Base-by-base conservation (phyloP, 306 rosid genomes). In the Luffa acutangula region DNA sequence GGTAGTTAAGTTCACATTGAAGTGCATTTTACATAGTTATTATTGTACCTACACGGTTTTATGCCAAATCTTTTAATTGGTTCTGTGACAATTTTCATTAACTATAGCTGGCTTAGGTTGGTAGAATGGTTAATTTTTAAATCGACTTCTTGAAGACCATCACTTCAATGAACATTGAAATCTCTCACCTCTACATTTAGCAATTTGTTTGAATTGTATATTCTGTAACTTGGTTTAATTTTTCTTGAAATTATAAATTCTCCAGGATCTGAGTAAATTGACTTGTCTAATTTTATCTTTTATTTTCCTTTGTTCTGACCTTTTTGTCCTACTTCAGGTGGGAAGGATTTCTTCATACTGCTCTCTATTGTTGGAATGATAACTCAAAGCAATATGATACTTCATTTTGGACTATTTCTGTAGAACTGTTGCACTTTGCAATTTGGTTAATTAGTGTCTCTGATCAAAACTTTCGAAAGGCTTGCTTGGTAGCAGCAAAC, bases 301-400 rank as follows among this genome's bases (percentile, higher is more conserved):
- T 17, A 45, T 62, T 53, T 51, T 52, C 33, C 45, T 31, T 72
- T 80, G 56, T 76, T 49, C 77, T 81, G 46, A 60, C 73, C 37
- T 11, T 75, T 33, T 53, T 78, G 10, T 72, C 18, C 70, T 36
- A 83, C 80, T 67, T 83, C 90, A 91, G 98, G 88, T 93, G 98
- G 98, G 97, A 89, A 82, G 98, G 97, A 84, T 85, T 90, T 76
- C 83, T 84, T 67, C 97, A 89, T 75, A 84, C 84, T 83, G 90
- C 97, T 48, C 86, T 93, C 80, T 86, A 69, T 66, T 59, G 85
- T 86, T 93, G 98, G 97, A 84, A 79, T 69, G 82, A 83, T 78
- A 82, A 83, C 81, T 77, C 76, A 79, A 85, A 81, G 51, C 80
- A 77, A 56, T 78, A 76, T 31, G 77, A 82, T 74, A 79, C 66